Percentiles rank a stretch among this genome's conserved stretches.
Conservation (phyloP, 225 moss, liverwort and hornwort species). For the Rhytidiadelphus loreus region DNA sequence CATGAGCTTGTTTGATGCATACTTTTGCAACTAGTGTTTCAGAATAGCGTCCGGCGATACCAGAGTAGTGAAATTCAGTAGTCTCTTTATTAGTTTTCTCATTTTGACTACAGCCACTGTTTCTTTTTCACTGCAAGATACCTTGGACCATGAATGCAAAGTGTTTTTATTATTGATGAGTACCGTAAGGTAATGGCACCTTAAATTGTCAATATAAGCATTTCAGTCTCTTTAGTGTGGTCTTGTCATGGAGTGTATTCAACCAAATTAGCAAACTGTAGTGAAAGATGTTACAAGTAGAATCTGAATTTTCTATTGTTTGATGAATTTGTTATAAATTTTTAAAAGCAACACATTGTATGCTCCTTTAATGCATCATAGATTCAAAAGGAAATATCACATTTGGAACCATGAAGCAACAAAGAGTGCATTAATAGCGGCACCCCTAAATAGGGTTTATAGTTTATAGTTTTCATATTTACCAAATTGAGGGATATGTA, state of each 20-base stretch:
- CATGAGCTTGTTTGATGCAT: neutral
- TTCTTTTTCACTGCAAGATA: neutral
- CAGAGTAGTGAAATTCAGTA: neutral
- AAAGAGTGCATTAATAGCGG: neutral
- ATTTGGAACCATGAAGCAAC: neutral
- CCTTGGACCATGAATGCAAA: neutral
- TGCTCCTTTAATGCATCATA: accelerated
- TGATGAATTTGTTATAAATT: neutral
- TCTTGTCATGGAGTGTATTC: neutral
- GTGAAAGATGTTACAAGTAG: neutral
- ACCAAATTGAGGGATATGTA: neutral
- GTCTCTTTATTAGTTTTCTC: neutral
- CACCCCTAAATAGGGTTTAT: neutral
- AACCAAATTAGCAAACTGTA: neutral
- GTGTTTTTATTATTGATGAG: neutral
- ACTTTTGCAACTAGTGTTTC: neutral
- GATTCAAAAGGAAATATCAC: no score
- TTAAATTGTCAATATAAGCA: neutral
- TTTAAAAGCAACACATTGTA: neutral
- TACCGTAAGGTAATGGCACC: no score
- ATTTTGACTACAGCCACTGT: neutral
- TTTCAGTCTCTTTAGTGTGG: neutral
- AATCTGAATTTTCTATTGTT: neutral
- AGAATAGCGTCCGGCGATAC: no score
- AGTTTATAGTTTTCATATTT: neutral